Conservation (phyloP, 768 basidiomycete species). For the Xerocomellus intermedius region DNA sequence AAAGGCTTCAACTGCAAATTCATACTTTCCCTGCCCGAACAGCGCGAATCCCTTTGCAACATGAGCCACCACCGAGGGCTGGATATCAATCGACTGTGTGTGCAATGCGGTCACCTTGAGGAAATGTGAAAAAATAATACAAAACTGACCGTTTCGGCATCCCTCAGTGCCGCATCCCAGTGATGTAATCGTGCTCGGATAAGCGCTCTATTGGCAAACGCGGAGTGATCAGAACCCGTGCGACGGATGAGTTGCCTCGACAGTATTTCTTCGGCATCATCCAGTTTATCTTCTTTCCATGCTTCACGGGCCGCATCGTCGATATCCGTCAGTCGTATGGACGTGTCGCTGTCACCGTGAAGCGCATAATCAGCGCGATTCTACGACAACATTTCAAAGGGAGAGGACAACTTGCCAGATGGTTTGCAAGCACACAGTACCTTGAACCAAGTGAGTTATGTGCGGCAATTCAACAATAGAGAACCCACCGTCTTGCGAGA, state of each 20-base stretch:
- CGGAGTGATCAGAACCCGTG: neutral
- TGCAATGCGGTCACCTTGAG: neutral
- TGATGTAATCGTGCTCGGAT: constrained; percentile 3
- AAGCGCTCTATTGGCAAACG: constrained; percentile 7
- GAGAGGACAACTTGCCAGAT: neutral
- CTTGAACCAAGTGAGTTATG: neutral
- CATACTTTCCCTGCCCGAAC: constrained; percentile 9
- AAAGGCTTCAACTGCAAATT: constrained; percentile 1
- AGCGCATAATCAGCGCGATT: neutral
- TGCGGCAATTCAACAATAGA: neutral
- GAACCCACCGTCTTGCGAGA: constrained; percentile 5
- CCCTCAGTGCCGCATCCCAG: constrained; percentile 8
- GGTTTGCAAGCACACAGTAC: constrained; percentile 1
- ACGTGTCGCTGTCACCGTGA: constrained; percentile 2
- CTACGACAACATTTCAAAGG: neutral
- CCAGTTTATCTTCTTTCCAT: constrained; percentile 4
- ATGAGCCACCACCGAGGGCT: constrained; percentile 7
- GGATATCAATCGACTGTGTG: constrained; percentile 9
- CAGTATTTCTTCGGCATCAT: constrained; percentile 11
- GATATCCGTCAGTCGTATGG: neutral
- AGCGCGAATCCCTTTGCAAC: constrained; percentile 9
- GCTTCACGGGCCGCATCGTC: neutral
- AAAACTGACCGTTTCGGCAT: constrained; percentile 8
- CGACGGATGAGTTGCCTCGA: constrained; percentile 1
- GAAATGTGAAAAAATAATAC: neutral